phyloP scores from a whole-genome alignment of 805 yeast species.

The Wickerhamomyces ciferrii region DNA sequence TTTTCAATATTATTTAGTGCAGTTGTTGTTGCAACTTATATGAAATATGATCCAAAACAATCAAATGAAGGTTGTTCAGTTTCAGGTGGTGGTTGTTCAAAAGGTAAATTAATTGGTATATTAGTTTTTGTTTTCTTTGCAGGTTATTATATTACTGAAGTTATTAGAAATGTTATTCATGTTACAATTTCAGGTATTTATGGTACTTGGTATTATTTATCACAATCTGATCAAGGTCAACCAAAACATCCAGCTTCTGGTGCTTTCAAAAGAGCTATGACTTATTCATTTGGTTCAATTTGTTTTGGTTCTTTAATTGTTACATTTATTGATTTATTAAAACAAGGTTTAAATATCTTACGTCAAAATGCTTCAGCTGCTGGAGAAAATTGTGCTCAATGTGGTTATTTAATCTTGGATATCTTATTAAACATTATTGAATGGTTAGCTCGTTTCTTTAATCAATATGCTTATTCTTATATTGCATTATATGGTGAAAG shows the following conservation, averaged over 20 bases:
- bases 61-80: constrained; percentile 46
- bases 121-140: constrained; percentile 74
- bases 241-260: constrained; percentile 79
- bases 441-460: constrained; percentile 81
- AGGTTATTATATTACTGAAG: constrained; percentile 81
- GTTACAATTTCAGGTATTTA: constrained; percentile 78
- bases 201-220: constrained; percentile 89
- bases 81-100: constrained; percentile 50
- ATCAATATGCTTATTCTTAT: constrained; percentile 85
- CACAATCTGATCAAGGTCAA: constrained; percentile 69
- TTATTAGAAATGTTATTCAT: constrained; percentile 73
- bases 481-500: constrained; percentile 83
- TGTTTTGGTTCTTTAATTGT: constrained; percentile 80
- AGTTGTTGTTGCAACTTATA: constrained; percentile 70
- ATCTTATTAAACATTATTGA: constrained; percentile 60
- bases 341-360: constrained; percentile 46
- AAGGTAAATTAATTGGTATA: constrained; percentile 59
- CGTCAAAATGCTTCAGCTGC: constrained; percentile 47
- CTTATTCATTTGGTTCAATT: constrained; percentile 86
- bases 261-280: constrained; percentile 72
- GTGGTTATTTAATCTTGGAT: constrained; percentile 49
- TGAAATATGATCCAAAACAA: constrained; percentile 61
- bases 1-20: constrained; percentile 63
- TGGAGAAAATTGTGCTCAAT: constrained; percentile 47
- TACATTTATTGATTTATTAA: constrained; percentile 62